Evolutionary conservation across 2,329 filamentous ascomycete species (phyloP), one percentile per base, ranked within the genome.

Genomic region (Calonectria hawksworthii): DNA sequence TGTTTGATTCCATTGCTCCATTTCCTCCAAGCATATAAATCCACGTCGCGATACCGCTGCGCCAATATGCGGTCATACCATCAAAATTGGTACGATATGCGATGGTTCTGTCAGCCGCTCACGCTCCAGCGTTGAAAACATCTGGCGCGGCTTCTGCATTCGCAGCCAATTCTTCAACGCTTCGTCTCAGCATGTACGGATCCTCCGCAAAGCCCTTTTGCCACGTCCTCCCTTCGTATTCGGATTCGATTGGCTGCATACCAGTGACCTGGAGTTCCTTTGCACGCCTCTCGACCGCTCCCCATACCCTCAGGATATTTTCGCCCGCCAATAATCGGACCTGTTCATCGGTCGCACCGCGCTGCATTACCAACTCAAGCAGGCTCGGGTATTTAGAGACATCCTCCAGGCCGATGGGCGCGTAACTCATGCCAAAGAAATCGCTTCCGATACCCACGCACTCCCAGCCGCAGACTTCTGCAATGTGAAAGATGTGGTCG

Each of bases 391-490:
- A 86, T 41, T 84, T 82, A 1, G 81, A 83, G 4, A 83, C 83
- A 54, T 84, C 83, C 26, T 84, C 83, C 0, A 85, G 70, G 2
- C 83, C 82, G 9, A 70, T 72, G 1, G 82, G 81, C 5, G 78
- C 79, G 36, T 74, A 76, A 6, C 75, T 73, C n/a, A 84, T 85
- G 13, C 85, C 85, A 28, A 82, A 81, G 75, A 84, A 84, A 72
- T 86, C 84, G 8, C 80, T 83, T 1, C 85, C 85, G 3, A 86
- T 79, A 6, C 85, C 85, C 8, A 86, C 82, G 68, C 84, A 82
- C 4, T 83, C 82, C 82, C 83, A 87, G 1, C 85, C 85, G n/a
- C 77, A 79, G 10, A 80, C 68, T 26, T 83, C 74, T 4, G 80
- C 82, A 10, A 84, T 78, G 52, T 82, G 79, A 8, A 77, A 66